phyloP scores from a whole-genome alignment of 306 rosid genomes.

The Ceratonia siliqua region DNA sequence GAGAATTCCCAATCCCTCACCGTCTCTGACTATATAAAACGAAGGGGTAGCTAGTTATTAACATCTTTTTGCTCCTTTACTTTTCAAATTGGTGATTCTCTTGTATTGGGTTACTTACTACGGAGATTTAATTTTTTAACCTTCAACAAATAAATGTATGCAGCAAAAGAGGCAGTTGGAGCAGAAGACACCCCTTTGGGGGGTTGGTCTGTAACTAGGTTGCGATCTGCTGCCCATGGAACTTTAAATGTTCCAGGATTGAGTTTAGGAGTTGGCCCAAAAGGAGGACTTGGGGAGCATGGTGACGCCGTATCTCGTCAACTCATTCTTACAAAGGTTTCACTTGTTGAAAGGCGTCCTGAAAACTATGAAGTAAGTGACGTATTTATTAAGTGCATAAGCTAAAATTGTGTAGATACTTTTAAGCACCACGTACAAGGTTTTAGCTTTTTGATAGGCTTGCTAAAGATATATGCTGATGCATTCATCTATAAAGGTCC shows the following conservation, averaged over 20 bases:
- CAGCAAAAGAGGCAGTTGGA: slow-evolving; percentile 98
- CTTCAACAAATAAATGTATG: slow-evolving; percentile 29
- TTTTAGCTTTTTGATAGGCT: not conserved
- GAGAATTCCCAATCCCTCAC: slow-evolving; percentile 80
- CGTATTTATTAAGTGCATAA: slow-evolving; percentile 41
- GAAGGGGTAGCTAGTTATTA: slow-evolving; percentile 64
- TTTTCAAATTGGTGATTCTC: slow-evolving; percentile 3
- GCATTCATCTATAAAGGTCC: not conserved
- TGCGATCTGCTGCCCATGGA: slow-evolving; percentile 97
- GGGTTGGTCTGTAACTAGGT: slow-evolving; percentile 94
- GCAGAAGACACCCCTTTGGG: slow-evolving; percentile 98
- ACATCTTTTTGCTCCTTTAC: slow-evolving; percentile 24
- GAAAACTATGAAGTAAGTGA: slow-evolving; percentile 98
- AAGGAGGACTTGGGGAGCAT: slow-evolving; percentile 98
- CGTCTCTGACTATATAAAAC: slow-evolving; percentile 73
- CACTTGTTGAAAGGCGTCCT: slow-evolving; percentile 98
- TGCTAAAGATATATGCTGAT: slow-evolving; percentile 1
- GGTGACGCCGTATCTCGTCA: slow-evolving; percentile 98
- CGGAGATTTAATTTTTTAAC: slow-evolving; percentile 19
- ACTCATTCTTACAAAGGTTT: slow-evolving; percentile 91
- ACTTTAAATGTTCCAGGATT: slow-evolving; percentile 89
- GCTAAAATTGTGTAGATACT: not conserved
- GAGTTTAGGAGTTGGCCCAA: slow-evolving; percentile 93
- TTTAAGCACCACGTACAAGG: not conserved
- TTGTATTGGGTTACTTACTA: slow-evolving; percentile 9